Base-by-base conservation (phyloP, 495 filamentous ascomycete species). In the Neurospora sp. region DNA sequence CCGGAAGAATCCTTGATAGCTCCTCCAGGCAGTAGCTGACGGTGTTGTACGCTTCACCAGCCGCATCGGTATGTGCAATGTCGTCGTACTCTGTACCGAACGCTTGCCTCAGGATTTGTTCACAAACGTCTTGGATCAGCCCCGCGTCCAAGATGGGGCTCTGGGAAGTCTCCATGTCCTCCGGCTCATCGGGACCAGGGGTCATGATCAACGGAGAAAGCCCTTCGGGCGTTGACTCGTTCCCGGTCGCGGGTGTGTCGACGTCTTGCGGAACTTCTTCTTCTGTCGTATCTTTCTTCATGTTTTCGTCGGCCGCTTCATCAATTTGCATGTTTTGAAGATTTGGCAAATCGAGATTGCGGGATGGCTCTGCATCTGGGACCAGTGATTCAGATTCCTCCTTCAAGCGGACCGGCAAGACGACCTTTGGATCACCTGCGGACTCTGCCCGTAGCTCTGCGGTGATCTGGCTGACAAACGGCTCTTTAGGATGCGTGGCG, bases 21-120 rank as follows among this genome's bases (percentile, higher is more conserved):
- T 80, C 78, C 2, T 76, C 76, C 16, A 81, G 69, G 48, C 74
- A 80, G 48, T 78, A 75, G 22, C 73, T 72, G 69, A 80, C 72
- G 4, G 75, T 72, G 20, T 77, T 53, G 18, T 74, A 79, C 3
- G 72, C 77, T 2, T 65, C 75, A 9, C 72, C 69, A 16, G 68
- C 74, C 1, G 72, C 68, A n/a, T 70, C 73, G 4, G 72, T 71
- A 27, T 37, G 22, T 4, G 70, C 72, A n/a, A 81, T 74, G 12
- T 81, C 79, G 12, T 76, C 22, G 41, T 80, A 73, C 39, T 75
- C 76, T 9, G 80, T 37, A 5, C 75, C 78, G 22, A 78, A 78
- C 10, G 75, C 72, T 22, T 79, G 59, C 48, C 74, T 71, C 3
- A 81, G 75, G 3, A 78, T 40, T 6, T 71, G 70, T 31, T 79